Percentiles rank a stretch among this genome's conserved stretches.
phyloP scores from a whole-genome alignment of 1,139 yeast genomes.

The Suhomyces wounanorum region DNA sequence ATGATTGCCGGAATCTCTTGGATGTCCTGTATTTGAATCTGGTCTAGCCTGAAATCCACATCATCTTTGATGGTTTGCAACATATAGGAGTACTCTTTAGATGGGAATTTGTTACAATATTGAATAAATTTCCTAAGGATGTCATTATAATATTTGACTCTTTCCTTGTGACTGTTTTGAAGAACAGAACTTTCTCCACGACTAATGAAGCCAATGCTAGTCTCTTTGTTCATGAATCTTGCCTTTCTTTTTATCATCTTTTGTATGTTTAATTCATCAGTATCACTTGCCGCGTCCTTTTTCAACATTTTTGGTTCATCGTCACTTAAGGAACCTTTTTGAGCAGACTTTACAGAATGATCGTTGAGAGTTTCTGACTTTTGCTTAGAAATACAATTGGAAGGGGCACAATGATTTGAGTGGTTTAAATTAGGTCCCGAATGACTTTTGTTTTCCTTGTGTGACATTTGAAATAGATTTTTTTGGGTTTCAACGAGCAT shows the following conservation, averaged over 20 bases:
- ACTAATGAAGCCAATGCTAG: slow-evolving; percentile 49
- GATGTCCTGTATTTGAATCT: background rate
- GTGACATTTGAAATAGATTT: background rate
- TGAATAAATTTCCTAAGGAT: slow-evolving; percentile 34
- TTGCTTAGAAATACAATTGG: background rate
- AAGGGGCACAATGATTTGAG: background rate
- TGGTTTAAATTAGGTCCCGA: background rate
- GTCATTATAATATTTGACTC: slow-evolving; percentile 39
- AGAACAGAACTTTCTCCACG: slow-evolving; percentile 59
- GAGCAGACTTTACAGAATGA: background rate
- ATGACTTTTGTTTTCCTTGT: background rate
- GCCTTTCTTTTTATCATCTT: background rate
- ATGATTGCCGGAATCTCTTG: slow-evolving; percentile 28
- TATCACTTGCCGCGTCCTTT: background rate
- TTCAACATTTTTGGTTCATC: background rate
- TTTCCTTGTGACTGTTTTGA: slow-evolving; percentile 43
- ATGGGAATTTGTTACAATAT: slow-evolving; percentile 28
- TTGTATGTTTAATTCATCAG: background rate
- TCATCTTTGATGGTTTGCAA: background rate
- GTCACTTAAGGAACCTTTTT: background rate
- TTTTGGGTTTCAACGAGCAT: background rate
- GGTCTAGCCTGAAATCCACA: background rate
- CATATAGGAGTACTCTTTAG: slow-evolving; percentile 16
- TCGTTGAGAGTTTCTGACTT: background rate
- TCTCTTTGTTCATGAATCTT: background rate